Conservation (phyloP, 768 basidiomycete genomes). For the Russula compacta region DNA sequence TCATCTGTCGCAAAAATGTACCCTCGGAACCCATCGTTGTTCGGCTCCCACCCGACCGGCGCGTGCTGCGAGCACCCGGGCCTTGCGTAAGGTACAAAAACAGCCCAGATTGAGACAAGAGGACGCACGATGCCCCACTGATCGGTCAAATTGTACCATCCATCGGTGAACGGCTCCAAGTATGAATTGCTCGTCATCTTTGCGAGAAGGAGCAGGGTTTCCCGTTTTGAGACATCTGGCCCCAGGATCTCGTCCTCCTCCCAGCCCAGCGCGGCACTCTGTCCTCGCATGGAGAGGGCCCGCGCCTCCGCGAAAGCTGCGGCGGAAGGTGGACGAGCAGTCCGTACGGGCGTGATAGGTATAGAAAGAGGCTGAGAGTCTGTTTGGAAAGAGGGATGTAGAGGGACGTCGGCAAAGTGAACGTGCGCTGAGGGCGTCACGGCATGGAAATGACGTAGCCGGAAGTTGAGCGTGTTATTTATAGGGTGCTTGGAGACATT, state of each 20-base stretch:
- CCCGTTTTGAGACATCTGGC: conserved; percentile 65
- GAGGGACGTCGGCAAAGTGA: conserved; percentile 43
- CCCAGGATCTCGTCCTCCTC: conserved; percentile 49
- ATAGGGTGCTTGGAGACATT: not conserved
- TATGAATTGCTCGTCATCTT: conserved; percentile 92
- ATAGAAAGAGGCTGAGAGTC: conserved; percentile 32
- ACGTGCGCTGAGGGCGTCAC: conserved; percentile 37
- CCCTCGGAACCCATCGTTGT: conserved; percentile 85
- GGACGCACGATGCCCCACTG: conserved; percentile 52
- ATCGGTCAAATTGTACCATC: conserved; percentile 64
- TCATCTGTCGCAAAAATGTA: conserved; percentile 81
- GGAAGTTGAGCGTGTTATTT: conserved; percentile 30
- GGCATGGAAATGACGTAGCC: conserved; percentile 56
- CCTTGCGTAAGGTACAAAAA: not conserved
- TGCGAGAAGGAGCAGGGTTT: conserved; percentile 66
- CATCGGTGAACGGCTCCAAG: conserved; percentile 34
- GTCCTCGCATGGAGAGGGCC: conserved; percentile 30
- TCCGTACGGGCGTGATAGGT: conserved; percentile 30
- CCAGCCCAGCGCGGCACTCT: conserved; percentile 47
- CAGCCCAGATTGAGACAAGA: not conserved
- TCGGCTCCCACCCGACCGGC: conserved; percentile 86
- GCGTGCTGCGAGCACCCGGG: conserved; percentile 35
- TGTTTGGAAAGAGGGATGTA: conserved; percentile 14
- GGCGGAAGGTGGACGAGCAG: conserved; percentile 41
- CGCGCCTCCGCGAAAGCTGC: conserved; percentile 29